phyloP scores from a whole-genome alignment of 2,329 filamentous ascomycete species.

The Didymella keratinophila region DNA sequence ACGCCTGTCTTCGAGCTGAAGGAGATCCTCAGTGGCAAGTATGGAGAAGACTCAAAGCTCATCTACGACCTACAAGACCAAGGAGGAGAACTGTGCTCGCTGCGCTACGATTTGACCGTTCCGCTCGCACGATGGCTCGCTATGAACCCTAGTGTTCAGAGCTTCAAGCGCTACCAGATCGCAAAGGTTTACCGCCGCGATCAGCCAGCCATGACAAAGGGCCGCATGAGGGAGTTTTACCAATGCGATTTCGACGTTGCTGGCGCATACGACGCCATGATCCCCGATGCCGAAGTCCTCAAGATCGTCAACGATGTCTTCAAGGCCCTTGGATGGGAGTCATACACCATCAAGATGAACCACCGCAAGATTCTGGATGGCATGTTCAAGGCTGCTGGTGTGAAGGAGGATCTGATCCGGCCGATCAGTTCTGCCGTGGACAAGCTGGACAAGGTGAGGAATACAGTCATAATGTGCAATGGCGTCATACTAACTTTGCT shows the following conservation, averaged over 20 bases:
- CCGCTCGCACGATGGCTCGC: conserved; percentile 92
- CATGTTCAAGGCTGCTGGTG: conserved; percentile 88
- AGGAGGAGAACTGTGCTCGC: conserved; percentile 82
- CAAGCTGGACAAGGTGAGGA: conserved; percentile 83
- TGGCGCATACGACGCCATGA: conserved; percentile 83
- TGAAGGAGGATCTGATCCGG: conserved; percentile 84
- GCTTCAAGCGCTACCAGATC: conserved; percentile 94
- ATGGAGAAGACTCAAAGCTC: conserved; percentile 90
- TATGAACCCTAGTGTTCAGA: conserved; percentile 83
- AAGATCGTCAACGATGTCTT: conserved; percentile 87
- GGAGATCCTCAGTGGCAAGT: conserved; percentile 87
- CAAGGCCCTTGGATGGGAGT: conserved; percentile 76
- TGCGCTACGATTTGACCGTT: conserved; percentile 88
- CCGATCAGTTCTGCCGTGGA: conserved; percentile 93
- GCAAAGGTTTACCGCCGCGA: conserved; percentile 88
- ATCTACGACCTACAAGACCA: conserved; percentile 91
- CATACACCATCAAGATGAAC: conserved; percentile 91
- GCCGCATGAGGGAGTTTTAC: conserved; percentile 94
- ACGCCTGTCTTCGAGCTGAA: conserved; percentile 84
- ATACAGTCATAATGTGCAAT: not conserved
- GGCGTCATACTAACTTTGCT: conserved; percentile 22
- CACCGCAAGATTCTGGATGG: conserved; percentile 94
- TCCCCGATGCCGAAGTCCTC: conserved; percentile 89
- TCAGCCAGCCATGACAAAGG: conserved; percentile 82
- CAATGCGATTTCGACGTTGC: conserved; percentile 98